phyloP scores from a whole-genome alignment of 2,329 filamentous ascomycete species.

The Pseudogymnoascus sp. region DNA sequence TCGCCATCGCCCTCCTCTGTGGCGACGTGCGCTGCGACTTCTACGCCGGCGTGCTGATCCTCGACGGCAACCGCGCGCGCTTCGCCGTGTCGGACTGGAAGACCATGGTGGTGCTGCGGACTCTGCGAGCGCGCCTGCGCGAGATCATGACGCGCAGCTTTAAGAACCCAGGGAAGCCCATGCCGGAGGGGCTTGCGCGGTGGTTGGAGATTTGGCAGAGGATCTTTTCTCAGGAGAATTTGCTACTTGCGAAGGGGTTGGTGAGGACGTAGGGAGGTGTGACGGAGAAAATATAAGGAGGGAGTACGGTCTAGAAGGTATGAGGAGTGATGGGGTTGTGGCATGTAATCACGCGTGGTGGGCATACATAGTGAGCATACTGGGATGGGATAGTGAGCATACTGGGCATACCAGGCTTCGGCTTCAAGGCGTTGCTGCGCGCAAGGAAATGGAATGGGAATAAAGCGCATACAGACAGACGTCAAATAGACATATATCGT shows the following conservation, averaged over 20 bases:
- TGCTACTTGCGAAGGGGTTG: conserved; percentile 6
- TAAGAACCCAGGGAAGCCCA: conserved; percentile 56
- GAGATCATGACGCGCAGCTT: conserved; percentile 69
- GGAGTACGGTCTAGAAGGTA: background rate
- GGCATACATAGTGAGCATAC: conserved; percentile 7
- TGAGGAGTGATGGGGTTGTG: background rate
- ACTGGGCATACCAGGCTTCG: background rate
- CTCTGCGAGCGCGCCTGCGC: conserved; percentile 62
- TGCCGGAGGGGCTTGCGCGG: conserved; percentile 60
- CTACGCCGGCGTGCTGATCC: conserved; percentile 76
- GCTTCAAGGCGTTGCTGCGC: background rate
- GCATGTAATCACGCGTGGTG: background rate
- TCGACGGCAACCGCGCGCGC: conserved; percentile 80
- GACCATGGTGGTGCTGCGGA: conserved; percentile 81
- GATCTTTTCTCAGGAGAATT: conserved; percentile 46
- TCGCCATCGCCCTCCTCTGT: conserved; percentile 76
- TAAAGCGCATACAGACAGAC: background rate
- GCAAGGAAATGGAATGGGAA: background rate
- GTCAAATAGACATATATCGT: background rate
- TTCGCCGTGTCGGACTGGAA: conserved; percentile 87
- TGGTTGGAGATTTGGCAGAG: conserved; percentile 71
- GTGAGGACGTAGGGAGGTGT: background rate
- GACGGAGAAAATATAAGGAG: background rate
- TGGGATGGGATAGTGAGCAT: conserved; percentile 2
- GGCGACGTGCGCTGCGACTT: conserved; percentile 85